Evolutionary conservation across 352 stramenopile genomes (phyloP).

Genomic region (Phytophthora brassicae): DNA sequence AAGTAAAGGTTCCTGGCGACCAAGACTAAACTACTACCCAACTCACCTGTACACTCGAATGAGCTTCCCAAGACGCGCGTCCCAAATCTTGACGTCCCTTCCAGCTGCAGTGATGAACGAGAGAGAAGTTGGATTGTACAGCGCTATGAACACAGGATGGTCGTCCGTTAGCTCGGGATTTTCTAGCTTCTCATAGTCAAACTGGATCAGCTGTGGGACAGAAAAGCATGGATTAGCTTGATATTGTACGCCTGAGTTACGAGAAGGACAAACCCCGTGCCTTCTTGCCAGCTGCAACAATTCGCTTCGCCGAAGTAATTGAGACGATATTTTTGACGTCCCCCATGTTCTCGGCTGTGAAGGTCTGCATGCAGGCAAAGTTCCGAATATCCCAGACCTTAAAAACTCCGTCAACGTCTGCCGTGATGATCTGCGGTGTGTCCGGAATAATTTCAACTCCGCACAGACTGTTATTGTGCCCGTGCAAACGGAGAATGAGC

Average conservation of each 20-base stretch:
- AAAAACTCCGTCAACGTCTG: constrained; percentile 81
- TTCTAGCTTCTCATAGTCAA: constrained; percentile 88
- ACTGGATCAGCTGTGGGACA: constrained; percentile 55
- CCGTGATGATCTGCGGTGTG: constrained; percentile 86
- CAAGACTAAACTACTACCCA: neutral
- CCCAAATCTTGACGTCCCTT: constrained; percentile 88
- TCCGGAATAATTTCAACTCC: constrained; percentile 86
- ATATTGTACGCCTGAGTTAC: neutral
- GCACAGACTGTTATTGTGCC: constrained; percentile 85
- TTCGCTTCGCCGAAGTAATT: constrained; percentile 67
- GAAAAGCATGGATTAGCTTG: constrained; percentile 1
- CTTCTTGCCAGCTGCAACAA: constrained; percentile 81
- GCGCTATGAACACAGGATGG: constrained; percentile 68
- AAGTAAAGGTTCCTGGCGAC: neutral
- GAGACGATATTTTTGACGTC: constrained; percentile 78
- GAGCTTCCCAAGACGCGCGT: constrained; percentile 80
- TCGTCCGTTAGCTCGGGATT: constrained; percentile 88
- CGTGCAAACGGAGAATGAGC: constrained; percentile 83
- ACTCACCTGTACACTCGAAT: constrained; percentile 71
- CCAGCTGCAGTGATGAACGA: constrained; percentile 83
- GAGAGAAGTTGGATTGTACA: constrained; percentile 89
- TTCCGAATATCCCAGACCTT: constrained; percentile 92
- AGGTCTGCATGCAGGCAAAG: constrained; percentile 89
- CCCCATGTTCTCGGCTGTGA: constrained; percentile 69
- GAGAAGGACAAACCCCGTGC: constrained; percentile 10